Conservation (phyloP, 106 monocot genomes). For the Acanthochlamys bracteata region DNA sequence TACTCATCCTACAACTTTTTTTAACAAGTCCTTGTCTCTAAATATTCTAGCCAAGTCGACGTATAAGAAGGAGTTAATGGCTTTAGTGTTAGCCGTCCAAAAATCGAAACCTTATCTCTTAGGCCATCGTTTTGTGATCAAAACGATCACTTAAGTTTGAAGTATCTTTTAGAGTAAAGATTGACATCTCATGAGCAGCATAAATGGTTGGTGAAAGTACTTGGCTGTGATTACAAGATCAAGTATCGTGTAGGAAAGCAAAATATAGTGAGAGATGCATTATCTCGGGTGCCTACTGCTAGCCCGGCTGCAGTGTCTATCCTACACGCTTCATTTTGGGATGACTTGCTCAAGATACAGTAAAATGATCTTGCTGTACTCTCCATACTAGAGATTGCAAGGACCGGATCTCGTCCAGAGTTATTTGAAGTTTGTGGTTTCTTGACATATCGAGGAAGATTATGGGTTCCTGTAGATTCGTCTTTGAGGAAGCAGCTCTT, state of each 20-base stretch:
- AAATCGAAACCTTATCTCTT: neutral
- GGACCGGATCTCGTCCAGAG: too few relatives aligned
- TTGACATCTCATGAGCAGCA: neutral
- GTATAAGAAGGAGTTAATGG: neutral
- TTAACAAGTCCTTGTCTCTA: neutral
- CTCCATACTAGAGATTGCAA: too few relatives aligned
- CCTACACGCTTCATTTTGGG: neutral
- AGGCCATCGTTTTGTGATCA: neutral
- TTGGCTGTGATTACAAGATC: neutral
- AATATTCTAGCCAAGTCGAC: neutral
- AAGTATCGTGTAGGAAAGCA: neutral
- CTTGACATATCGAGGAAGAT: too few relatives aligned
- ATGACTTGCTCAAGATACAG: too few relatives aligned
- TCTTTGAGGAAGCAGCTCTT: neutral
- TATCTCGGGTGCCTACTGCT: neutral
- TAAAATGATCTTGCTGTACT: too few relatives aligned
- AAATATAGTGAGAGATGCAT: neutral
- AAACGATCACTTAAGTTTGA: neutral
- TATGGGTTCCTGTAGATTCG: neutral
- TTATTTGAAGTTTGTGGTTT: too few relatives aligned
- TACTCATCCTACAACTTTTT: neutral
- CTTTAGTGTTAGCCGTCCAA: neutral
- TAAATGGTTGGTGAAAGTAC: neutral
- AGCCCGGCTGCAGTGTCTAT: too few relatives aligned
- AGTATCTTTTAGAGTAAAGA: conserved; percentile 1